Conservation (phyloP, 2,329 filamentous ascomycete genomes). For the Chrysosporium keratinophilum region DNA sequence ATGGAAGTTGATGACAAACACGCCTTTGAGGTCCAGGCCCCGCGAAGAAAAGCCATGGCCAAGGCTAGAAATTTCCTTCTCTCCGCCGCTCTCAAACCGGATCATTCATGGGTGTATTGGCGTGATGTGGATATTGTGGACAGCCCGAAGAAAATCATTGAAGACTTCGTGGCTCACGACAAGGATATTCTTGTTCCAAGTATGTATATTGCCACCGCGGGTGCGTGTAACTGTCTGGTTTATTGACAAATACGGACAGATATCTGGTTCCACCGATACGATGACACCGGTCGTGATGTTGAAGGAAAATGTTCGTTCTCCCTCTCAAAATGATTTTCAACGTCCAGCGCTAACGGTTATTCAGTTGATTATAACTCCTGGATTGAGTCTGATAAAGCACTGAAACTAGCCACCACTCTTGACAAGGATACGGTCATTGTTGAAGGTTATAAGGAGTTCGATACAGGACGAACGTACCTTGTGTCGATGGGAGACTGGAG, state of each 20-base stretch:
- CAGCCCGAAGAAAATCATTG: slow-evolving; percentile 73
- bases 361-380: slow-evolving; percentile 97
- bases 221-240: not conserved
- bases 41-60: slow-evolving; percentile 81
- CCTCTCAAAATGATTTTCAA: not conserved
- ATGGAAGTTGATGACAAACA: slow-evolving; percentile 78
- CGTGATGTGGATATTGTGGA: slow-evolving; percentile 94
- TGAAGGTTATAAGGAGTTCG: slow-evolving; percentile 90
- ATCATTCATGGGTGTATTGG: slow-evolving; percentile 99
- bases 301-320: slow-evolving; percentile 74
- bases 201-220: slow-evolving; percentile 42
- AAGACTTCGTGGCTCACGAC: slow-evolving; percentile 92
- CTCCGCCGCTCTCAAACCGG: slow-evolving; percentile 69
- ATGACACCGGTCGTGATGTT: slow-evolving; percentile 62
- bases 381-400: slow-evolving; percentile 81
- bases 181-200: slow-evolving; percentile 88
- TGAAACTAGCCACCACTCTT: slow-evolving; percentile 60
- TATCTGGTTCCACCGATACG: slow-evolving; percentile 92
- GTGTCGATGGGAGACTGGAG: slow-evolving; percentile 85
- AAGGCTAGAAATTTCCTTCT: slow-evolving; percentile 87
- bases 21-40: slow-evolving; percentile 75
- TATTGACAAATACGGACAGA: slow-evolving; percentile 44
- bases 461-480: slow-evolving; percentile 85
- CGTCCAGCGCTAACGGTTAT: slow-evolving; percentile 17
- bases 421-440: slow-evolving; percentile 75